Base-by-base conservation (phyloP, 2,329 filamentous ascomycete genomes). In the Penicillium sp. region DNA sequence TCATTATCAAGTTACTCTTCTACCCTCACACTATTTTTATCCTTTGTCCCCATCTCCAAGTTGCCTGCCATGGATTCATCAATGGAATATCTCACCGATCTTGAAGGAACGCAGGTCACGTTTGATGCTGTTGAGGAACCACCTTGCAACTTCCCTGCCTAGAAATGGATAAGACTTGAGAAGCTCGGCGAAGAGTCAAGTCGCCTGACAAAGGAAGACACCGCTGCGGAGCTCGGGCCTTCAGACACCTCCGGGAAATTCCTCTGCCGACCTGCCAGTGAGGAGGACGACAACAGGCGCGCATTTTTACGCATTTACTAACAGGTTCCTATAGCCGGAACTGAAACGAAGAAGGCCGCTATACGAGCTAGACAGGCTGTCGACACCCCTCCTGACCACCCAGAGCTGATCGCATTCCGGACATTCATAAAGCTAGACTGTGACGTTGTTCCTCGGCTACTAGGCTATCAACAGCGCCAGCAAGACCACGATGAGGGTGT, bases 91-190 rank as follows among this genome's bases (percentile, higher is more conserved):
- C 50, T 52, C 40, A 44, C 31, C 49, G 31, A 51, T 44, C 40
- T 51, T 8, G 49, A 44, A 37, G 49, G 49, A 43, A 44, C 38
- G 8, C 19, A 51, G 40, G 49, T 51, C 40, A 31, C 38, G 31
- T 51, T 51, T 43, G 49, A 51, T 51, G 31, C 49, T 3, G 40
- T 51, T 44, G n/a, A 40, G 8, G 49, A 50, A 30, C 40, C 49
- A 44, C 49, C 49, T 6, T 51, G 44, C 25, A 44, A 44, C 49
- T 51, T 51, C 31, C 49, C 49, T n/a, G 49, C 49, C 31, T 31
- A 51, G 40, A 51, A 26, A 51, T 51, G 38, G 40, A 51, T 51
- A 38, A 51, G 44, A 44, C 49, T 45, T 33, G 41, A 52, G 41
- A 52, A 45, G 17, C 50, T 52, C 50, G 17, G 22, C 3, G 50